Base-by-base conservation (phyloP, 371 early-diverging fungal species). In the Edhazardia aedis region DNA sequence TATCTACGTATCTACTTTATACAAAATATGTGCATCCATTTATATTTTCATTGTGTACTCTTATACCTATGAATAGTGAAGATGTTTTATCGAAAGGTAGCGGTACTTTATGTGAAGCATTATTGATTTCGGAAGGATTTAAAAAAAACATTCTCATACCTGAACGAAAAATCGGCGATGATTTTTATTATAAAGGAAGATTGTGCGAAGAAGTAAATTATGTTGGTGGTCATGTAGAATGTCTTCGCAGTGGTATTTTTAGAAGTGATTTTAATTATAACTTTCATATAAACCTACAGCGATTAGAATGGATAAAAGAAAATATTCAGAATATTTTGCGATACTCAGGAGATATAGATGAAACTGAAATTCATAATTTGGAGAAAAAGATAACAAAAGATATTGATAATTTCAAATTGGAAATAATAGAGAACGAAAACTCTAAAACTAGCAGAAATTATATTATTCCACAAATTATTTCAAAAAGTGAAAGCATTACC, bases 11-110 rank as follows among this genome's bases (percentile, higher is more conserved):
- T 69, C 90, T 89, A 59, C 75, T 98, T 1, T 95, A 92, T 68
- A 87, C 89, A 83, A 93, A 95, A 75, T 93, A 93, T 68, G 93
- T 98, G 7, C 85, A 93, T 71, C 88, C 93, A 4, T 95, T 95
- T 64, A 88, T 92, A 44, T 98, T 93, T 66, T 95, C 96, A 3
- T 76, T 98, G 3, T 90, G 91, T 72, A 91, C 91, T 63, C 84
- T 98, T 55, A 89, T 98, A 61, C 99, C 99, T 0, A 76, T 89
- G 59, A 80, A 82, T 22, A 88, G 91, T 1, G 88, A 89, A 63
- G 91, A 92, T 54, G 88, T 93, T 43, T 69, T 94, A 53, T 78
- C 91, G 58, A 84, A 88, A 71, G 95, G 94, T 9, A 82, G 88
- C 23, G 99, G 95, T 28, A 90, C 94, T 12, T 78, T 98, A 0